Conservation (phyloP, 2,329 filamentous ascomycete species). For the Aspergillus pseudoterreus region DNA sequence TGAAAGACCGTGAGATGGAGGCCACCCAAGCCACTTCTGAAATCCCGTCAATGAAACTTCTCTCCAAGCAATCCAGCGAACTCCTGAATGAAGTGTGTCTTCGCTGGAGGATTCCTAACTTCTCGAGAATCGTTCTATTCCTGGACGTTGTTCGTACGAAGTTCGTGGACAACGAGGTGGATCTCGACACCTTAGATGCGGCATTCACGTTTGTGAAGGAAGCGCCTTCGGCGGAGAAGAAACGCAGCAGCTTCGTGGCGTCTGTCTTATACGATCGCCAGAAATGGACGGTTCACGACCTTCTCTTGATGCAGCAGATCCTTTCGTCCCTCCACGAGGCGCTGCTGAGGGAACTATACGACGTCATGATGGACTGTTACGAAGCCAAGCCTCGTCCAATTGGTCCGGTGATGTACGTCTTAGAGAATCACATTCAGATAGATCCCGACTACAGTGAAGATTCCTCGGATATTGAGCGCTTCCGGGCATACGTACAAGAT, state of each 20-base stretch:
- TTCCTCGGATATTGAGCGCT: slow-evolving; percentile 67
- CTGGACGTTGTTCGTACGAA: slow-evolving; percentile 82
- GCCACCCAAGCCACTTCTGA: slow-evolving; percentile 48
- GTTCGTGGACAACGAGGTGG: slow-evolving; percentile 78
- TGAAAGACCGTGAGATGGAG: slow-evolving; percentile 53
- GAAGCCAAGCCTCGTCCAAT: slow-evolving; percentile 81
- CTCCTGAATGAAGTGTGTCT: slow-evolving; percentile 79
- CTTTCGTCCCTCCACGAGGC: slow-evolving; percentile 74
- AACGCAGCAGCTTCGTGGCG: slow-evolving; percentile 48
- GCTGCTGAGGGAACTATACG: slow-evolving; percentile 80
- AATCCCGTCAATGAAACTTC: slow-evolving; percentile 48
- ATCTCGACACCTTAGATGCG: slow-evolving; percentile 74
- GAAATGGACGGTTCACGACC: slow-evolving; percentile 68
- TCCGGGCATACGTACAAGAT: slow-evolving; percentile 66
- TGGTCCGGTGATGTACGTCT: slow-evolving; percentile 71
- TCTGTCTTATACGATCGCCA: slow-evolving; percentile 54
- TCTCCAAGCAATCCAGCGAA: slow-evolving; percentile 75
- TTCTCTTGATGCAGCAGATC: slow-evolving; percentile 68
- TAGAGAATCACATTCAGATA: slow-evolving; percentile 76
- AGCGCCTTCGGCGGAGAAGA: slow-evolving; percentile 59
- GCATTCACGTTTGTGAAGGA: slow-evolving; percentile 80
- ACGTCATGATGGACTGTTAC: slow-evolving; percentile 82
- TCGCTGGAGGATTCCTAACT: slow-evolving; percentile 85
- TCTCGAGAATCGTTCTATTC: slow-evolving; percentile 73
- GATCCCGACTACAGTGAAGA: slow-evolving; percentile 73